Conservation (phyloP, 179 eudicot species). For the Drosera spatulata region DNA sequence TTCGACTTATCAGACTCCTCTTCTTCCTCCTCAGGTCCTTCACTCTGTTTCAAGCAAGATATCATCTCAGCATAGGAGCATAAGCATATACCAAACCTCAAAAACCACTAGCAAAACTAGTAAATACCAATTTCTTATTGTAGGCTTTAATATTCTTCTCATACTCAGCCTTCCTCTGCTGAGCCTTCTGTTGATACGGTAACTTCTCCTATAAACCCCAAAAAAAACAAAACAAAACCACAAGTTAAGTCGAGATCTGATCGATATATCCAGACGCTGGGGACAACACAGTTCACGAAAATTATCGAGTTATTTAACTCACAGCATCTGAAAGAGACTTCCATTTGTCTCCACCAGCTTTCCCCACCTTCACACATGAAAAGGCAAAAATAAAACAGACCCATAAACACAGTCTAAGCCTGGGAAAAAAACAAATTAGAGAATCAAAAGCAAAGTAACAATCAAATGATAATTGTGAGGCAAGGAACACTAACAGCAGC, state of each 20-base stretch:
- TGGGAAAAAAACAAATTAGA: background rate
- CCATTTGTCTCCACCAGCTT: too few relatives aligned
- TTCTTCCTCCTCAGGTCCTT: slow-evolving; percentile 7
- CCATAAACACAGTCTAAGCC: too few relatives aligned
- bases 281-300: too few relatives aligned
- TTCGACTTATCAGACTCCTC: slow-evolving; percentile 70
- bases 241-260: background rate
- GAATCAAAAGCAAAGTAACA: background rate
- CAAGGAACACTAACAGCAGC: background rate
- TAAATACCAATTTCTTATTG: slow-evolving; percentile 42
- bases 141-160: slow-evolving; percentile 29
- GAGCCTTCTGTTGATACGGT: slow-evolving; percentile 7
- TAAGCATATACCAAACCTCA: too few relatives aligned
- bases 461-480: too few relatives aligned
- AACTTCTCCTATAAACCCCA: slow-evolving; percentile 40
- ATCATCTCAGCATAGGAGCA: background rate
- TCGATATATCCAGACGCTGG: too few relatives aligned
- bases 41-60: background rate
- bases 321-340: too few relatives aligned
- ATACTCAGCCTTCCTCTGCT: slow-evolving; percentile 46
- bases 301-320: too few relatives aligned
- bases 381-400: too few relatives aligned
- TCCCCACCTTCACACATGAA: too few relatives aligned
- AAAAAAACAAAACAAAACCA: background rate
- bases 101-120: background rate